These are phyloP conservation scores for Collybia mongolica DNA, from an alignment of 768 basidiomycete species.

Conservation along the genomic window DNA sequence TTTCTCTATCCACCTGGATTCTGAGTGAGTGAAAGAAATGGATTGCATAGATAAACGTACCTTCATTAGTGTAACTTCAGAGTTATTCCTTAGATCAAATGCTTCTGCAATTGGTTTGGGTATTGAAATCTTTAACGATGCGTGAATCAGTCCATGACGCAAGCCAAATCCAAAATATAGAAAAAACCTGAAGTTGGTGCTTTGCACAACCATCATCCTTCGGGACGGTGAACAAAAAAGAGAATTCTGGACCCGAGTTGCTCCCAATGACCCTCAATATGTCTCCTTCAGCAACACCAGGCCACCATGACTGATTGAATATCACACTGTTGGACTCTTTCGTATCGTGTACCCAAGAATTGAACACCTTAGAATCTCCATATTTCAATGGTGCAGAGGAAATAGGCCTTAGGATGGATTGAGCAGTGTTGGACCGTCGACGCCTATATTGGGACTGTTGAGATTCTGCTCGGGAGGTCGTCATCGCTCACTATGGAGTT, in stretches of 20 bases:
- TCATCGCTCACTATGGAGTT: conserved; percentile 36
- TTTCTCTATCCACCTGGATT: conserved; percentile 63
- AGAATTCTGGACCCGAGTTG: conserved; percentile 34
- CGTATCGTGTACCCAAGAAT: conserved; percentile 73
- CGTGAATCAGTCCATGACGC: background rate
- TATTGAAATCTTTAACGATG: conserved; percentile 60
- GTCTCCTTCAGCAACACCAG: conserved; percentile 78
- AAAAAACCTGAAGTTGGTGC: conserved; percentile 61
- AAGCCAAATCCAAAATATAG: background rate
- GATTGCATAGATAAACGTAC: conserved; percentile 27
- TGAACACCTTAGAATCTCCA: conserved; percentile 64
- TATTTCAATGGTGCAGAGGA: conserved; percentile 46
- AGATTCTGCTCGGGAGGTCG: conserved; percentile 62
- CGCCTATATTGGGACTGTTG: conserved; percentile 54
- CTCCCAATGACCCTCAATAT: conserved; percentile 54
- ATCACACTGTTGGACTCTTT: conserved; percentile 59
- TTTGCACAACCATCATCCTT: conserved; percentile 61
- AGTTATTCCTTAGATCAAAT: conserved; percentile 69
- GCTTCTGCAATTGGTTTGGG: conserved; percentile 70
- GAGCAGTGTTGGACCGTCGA: conserved; percentile 73
- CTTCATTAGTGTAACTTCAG: conserved; percentile 72
- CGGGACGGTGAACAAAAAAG: conserved; percentile 65
- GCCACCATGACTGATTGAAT: conserved; percentile 76
- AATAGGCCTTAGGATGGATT: conserved; percentile 56
- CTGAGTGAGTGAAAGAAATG: conserved; percentile 8